Percentiles rank a stretch among this genome's conserved stretches.
Evolutionary conservation across 208 protist species (phyloP).

Genomic region (Leptomonas seymouri): DNA sequence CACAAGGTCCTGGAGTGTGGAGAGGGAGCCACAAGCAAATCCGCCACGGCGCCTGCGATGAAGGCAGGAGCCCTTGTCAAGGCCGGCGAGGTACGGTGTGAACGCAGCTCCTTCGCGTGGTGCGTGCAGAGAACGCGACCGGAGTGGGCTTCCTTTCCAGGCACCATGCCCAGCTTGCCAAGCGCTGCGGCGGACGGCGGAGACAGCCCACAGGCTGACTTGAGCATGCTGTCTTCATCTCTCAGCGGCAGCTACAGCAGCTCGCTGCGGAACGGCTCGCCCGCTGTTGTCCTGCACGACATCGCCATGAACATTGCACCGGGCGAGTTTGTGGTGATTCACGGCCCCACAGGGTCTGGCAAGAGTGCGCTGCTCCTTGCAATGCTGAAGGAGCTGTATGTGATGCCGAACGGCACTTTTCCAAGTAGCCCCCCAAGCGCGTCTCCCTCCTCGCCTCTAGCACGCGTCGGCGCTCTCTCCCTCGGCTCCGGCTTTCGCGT

Average conservation of each 20-base stretch:
- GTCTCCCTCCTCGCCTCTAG: background rate
- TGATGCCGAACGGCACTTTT: slow-evolving; percentile 14
- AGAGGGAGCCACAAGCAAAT: background rate
- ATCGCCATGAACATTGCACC: slow-evolving; percentile 55
- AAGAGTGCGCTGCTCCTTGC: slow-evolving; percentile 84
- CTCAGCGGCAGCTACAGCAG: slow-evolving; percentile 13
- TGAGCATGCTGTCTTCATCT: background rate
- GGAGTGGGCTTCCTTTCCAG: slow-evolving; percentile 13
- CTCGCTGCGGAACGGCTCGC: slow-evolving; percentile 12
- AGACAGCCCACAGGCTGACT: background rate
- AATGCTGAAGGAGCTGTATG: slow-evolving; percentile 81
- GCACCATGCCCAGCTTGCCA: background rate
- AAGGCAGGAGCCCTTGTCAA: slow-evolving; percentile 9
- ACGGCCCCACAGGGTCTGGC: slow-evolving; percentile 78
- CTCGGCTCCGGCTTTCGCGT: slow-evolving; percentile 44
- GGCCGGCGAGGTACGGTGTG: slow-evolving; percentile 30
- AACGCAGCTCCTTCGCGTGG: slow-evolving; percentile 33
- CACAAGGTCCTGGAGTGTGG: slow-evolving; percentile 3
- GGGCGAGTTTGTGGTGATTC: slow-evolving; percentile 80
- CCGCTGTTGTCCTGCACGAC: slow-evolving; percentile 48
- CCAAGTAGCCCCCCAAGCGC: background rate
- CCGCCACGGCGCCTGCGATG: background rate
- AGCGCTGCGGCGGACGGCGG: background rate
- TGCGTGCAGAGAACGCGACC: slow-evolving; percentile 15
- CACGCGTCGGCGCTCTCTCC: background rate